A percentile compares a stretch with the other conserved stretches of the same genome.
These are phyloP conservation scores for Syncephalastrum contaminatum DNA, from an alignment of 371 early-diverging fungal species.

Conservation along the genomic window DNA sequence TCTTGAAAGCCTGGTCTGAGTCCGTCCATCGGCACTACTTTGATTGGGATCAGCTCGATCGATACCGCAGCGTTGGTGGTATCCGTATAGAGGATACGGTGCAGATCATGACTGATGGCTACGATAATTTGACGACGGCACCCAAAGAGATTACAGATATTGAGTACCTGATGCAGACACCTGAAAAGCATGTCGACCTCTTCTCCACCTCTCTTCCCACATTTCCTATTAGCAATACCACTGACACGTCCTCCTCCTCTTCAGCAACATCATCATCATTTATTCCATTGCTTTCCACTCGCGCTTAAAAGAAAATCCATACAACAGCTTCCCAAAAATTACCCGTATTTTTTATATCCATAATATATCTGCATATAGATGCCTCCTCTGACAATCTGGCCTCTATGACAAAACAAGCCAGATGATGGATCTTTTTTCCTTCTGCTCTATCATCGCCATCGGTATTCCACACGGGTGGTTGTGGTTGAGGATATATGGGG, in stretches of 20 bases:
- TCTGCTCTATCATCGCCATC: not conserved
- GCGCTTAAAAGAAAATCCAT: too few species aligned
- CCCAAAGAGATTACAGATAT: constrained; percentile 71
- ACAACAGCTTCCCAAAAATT: too few species aligned
- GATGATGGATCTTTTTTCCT: constrained; percentile 7
- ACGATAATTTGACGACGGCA: constrained; percentile 69
- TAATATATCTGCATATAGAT: too few species aligned
- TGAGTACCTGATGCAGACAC: constrained; percentile 46
- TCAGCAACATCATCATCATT: too few species aligned
- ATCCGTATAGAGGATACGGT: constrained; percentile 92
- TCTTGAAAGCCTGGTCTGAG: constrained; percentile 45
- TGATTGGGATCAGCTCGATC: constrained; percentile 59
- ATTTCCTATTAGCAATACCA: too few species aligned
- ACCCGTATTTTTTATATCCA: too few species aligned
- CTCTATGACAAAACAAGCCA: not conserved
- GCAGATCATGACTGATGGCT: constrained; percentile 64
- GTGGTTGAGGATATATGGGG: too few species aligned
- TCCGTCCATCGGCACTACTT: constrained; percentile 61
- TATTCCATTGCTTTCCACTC: too few species aligned
- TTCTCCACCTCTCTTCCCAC: too few species aligned
- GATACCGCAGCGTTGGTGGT: constrained; percentile 81
- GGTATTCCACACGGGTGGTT: too few species aligned
- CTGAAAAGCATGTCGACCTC: constrained; percentile 2
- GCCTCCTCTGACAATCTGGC: too few species aligned
- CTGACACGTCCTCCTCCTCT: too few species aligned